Percentiles rank a stretch among this genome's conserved stretches.
Evolutionary conservation across 768 basidiomycete species (phyloP).

Genomic region (Amanita subjunquillea): DNA sequence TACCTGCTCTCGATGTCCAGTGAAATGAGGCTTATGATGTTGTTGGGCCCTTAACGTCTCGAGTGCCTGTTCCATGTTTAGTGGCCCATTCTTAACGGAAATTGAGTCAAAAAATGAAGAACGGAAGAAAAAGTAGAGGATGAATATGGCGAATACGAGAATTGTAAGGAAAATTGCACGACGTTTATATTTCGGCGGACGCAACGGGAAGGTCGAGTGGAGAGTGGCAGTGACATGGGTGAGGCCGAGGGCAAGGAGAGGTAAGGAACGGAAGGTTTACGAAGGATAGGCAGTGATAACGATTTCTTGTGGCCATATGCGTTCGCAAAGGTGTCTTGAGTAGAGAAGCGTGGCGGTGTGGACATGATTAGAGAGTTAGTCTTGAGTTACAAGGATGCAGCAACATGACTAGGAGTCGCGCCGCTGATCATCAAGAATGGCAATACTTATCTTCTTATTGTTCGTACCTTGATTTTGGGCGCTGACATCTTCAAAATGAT

Average conservation of each 20-base stretch:
- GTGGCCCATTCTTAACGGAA: conserved; percentile 20
- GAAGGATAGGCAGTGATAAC: background rate
- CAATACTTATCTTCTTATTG: background rate
- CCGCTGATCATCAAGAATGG: background rate
- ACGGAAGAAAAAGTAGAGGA: conserved; percentile 45
- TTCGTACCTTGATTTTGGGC: background rate
- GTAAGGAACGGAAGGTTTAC: background rate
- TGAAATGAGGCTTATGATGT: background rate
- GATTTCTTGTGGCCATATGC: background rate
- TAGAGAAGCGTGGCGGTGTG: background rate
- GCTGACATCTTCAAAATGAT: conserved; percentile 41
- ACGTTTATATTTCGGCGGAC: conserved; percentile 38
- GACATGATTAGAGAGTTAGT: background rate
- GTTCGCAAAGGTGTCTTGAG: background rate
- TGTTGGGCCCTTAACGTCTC: conserved; percentile 1
- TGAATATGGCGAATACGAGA: conserved; percentile 36
- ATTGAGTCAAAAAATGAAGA: conserved; percentile 29
- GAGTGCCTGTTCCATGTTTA: conserved; percentile 24
- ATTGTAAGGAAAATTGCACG: conserved; percentile 47
- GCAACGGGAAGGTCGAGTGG: conserved; percentile 16
- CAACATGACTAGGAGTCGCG: background rate
- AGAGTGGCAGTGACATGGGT: background rate
- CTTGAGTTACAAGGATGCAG: background rate
- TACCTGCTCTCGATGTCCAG: conserved; percentile 25
- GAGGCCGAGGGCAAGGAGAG: background rate